phyloP scores from a whole-genome alignment of 2,329 filamentous ascomycete genomes.

The Dichotomopilus funicola region DNA sequence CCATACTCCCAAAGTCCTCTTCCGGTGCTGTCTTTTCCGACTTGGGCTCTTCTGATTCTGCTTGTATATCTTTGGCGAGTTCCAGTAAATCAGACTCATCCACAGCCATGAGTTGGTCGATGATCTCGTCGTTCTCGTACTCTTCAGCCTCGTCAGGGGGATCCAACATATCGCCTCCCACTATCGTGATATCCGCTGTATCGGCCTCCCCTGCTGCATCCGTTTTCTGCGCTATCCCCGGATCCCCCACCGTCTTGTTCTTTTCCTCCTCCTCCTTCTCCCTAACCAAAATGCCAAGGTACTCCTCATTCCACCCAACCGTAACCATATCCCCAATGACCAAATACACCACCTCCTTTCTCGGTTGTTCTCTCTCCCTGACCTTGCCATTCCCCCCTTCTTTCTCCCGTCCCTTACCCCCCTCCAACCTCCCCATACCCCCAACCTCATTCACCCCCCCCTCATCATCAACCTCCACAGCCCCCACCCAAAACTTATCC shows the following conservation, averaged over 20 bases:
- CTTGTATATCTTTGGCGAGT: background rate
- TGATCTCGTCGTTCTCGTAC: background rate
- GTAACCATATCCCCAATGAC: constrained; percentile 39
- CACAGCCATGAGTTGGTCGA: constrained; percentile 1
- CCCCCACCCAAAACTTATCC: constrained; percentile 33
- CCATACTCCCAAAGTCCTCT: constrained; percentile 11
- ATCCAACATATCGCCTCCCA: no score
- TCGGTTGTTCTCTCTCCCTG: background rate
- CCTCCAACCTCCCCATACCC: background rate
- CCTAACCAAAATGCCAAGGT: constrained; percentile 26
- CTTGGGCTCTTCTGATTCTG: background rate
- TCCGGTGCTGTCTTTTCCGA: constrained; percentile 9
- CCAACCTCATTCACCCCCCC: background rate
- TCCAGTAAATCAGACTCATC: background rate
- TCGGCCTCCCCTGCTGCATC: no score
- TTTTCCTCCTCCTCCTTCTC: background rate
- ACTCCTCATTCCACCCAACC: constrained; percentile 43
- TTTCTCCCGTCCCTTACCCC: background rate
- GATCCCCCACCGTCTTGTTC: background rate
- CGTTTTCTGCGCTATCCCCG: background rate
- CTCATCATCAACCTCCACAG: constrained; percentile 2
- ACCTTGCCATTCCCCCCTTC: background rate
- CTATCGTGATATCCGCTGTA: no score
- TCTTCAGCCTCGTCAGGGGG: background rate
- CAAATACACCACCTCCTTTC: constrained; percentile 36